Conservation (phyloP, 1,139 yeast genomes). For the Blastobotrys elegans region DNA sequence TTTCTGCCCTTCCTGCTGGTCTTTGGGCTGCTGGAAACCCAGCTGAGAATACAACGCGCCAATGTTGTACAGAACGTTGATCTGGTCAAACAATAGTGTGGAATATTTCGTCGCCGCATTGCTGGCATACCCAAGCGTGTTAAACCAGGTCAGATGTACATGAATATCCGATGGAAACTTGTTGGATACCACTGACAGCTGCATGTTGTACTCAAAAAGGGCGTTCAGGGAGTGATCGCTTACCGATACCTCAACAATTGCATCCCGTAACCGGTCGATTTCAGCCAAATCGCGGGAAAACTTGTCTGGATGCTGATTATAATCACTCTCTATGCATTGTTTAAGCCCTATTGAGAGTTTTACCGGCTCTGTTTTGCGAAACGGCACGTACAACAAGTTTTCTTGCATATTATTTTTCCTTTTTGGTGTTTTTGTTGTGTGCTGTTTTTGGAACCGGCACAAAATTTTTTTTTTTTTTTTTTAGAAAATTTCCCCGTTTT, state of each 20-base stretch:
- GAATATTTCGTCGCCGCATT: conserved; percentile 33
- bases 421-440: background rate
- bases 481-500: no score
- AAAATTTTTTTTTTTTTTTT: background rate
- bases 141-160: conserved; percentile 65
- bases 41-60: conserved; percentile 59
- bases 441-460: background rate
- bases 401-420: conserved; percentile 12
- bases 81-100: conserved; percentile 51
- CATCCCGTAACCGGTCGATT: conserved; percentile 39
- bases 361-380: conserved; percentile 46
- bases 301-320: conserved; percentile 58
- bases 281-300: conserved; percentile 50
- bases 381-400: conserved; percentile 42
- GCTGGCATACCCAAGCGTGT: conserved; percentile 55
- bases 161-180: conserved; percentile 43
- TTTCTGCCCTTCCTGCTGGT: conserved; percentile 53
- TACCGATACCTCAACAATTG: conserved; percentile 30
- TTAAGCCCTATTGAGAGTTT: conserved; percentile 46
- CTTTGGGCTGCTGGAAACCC: conserved; percentile 39
- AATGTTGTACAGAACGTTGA: conserved; percentile 62
- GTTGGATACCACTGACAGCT: conserved; percentile 33
- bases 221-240: conserved; percentile 29
- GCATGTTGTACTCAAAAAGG: conserved; percentile 32
- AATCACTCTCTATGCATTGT: conserved; percentile 51